Base-by-base conservation (phyloP, 2,329 filamentous ascomycete species). In the Xylariales sp. region DNA sequence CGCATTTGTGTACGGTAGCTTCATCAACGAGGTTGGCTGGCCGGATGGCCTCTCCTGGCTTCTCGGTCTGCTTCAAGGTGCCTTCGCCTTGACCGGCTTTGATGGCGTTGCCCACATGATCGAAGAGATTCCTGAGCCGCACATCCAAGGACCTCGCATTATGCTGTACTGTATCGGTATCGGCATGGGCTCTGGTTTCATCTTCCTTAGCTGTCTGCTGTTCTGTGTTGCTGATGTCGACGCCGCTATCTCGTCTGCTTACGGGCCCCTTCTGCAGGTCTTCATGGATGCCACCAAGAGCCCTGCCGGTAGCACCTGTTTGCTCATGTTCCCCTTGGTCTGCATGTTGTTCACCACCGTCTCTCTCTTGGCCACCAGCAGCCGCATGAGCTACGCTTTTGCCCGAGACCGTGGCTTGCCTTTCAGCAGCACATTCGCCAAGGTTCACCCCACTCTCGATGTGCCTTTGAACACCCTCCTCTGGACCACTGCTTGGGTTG, bases 11-110 rank as follows among this genome's bases (percentile, higher is more conserved):
- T 87, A 84, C 45, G 67, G 72, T 5, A 59, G 76, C 2, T 87
- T 88, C 51, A 73, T 84, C 54, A 88, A 88, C 47, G 57, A 74
- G 32, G 79, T 76, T 7, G 80, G 79, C 29, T 86, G 81, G 82
- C 81, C 82, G 0, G 78, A 85, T 57, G 81, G 81, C 0, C 55
- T 85, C 23, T 66, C 76, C 4, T 81, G 71, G 71, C 53, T 74
- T 34, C 59, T 76, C n/a, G 72, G 72, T 1, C 54, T 76, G 30
- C 57, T 81, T 2, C 76, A 74, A 48, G 69, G 69, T 1, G 68
- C 69, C 0, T 70, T 73, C 41, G 62, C 66, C 5, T 49, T 74
- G 18, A 74, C 69, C 1, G 72, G 69, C 29, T 74, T 75, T 46
- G 72, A 74, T 47, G 73, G 70, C 50, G 67, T 71, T 4, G 69